phyloP scores from a whole-genome alignment of 345 rosid species.

The Eutrema heterophyllum region DNA sequence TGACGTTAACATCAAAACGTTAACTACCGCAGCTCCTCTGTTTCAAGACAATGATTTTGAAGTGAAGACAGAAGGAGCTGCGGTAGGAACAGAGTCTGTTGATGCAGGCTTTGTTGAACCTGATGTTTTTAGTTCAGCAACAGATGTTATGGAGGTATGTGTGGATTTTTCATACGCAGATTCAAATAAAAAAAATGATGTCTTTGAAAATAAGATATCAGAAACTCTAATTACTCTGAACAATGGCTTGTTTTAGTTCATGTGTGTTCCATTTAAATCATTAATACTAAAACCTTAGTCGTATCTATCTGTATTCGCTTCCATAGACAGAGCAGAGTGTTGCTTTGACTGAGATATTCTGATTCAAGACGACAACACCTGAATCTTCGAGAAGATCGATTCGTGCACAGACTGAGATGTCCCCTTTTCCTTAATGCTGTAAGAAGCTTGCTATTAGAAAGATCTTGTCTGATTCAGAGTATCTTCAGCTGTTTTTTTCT shows the following conservation, averaged over 20 bases:
- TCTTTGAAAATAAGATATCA: not conserved
- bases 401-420: too few species aligned
- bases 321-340: not conserved
- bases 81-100: conserved; percentile 13
- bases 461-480: too few species aligned
- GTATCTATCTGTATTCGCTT: not conserved
- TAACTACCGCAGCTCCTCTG: too few species aligned
- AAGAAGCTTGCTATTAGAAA: too few species aligned
- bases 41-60: conserved; percentile 20
- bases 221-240: too few species aligned
- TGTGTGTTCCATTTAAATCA: not conserved
- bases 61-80: conserved; percentile 25
- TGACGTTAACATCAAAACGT: too few species aligned
- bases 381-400: too few species aligned
- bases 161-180: not conserved
- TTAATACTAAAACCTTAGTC: not conserved
- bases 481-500: too few species aligned
- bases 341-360: too few species aligned
- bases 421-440: too few species aligned
- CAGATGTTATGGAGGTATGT: conserved; percentile 80
- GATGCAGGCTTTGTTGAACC: conserved; percentile 34
- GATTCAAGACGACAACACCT: too few species aligned
- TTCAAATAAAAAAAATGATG: not conserved
- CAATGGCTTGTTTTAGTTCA: too few species aligned
- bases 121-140: conserved; percentile 50